A percentile compares a stretch with the other conserved stretches of the same genome.
Evolutionary conservation across 2,329 filamentous ascomycete species (phyloP).

Genomic region (Alternaria brassicicola): DNA sequence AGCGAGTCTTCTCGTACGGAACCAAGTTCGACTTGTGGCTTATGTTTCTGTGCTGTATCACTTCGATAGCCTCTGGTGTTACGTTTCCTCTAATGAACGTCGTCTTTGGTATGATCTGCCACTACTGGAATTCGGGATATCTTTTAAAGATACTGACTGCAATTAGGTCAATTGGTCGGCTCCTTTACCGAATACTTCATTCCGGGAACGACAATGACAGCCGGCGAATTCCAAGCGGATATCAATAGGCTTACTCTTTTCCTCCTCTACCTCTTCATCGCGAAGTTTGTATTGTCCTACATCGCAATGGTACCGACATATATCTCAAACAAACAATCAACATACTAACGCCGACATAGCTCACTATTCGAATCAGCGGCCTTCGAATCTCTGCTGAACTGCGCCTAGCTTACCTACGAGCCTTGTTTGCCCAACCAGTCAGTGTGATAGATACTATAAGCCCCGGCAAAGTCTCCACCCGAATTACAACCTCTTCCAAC

Average conservation of each 20-base stretch:
- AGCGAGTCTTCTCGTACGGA: constrained; percentile 46
- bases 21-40: constrained; percentile 41
- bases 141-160: not conserved
- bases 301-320: constrained; percentile 37
- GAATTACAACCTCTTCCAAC: constrained; percentile 61
- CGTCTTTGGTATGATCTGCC: constrained; percentile 56
- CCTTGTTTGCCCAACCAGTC: constrained; percentile 58
- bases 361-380: constrained; percentile 58
- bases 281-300: constrained; percentile 43
- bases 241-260: constrained; percentile 50
- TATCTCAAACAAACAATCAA: not conserved
- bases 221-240: constrained; percentile 57
- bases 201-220: constrained; percentile 51
- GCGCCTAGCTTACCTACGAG: constrained; percentile 57
- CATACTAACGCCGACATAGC: constrained; percentile 32
- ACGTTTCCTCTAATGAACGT: constrained; percentile 64
- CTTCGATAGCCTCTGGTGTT: constrained; percentile 44
- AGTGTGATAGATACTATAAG: constrained; percentile 57
- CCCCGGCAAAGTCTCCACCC: constrained; percentile 57
- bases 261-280: constrained; percentile 46
- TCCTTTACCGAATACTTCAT: constrained; percentile 64
- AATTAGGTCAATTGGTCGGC: constrained; percentile 52
- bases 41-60: constrained; percentile 33
- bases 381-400: constrained; percentile 59
- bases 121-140: not conserved